Base-by-base conservation (phyloP, 176 grass and related monocot genomes). In the Miscanthus lutarioriparius region DNA sequence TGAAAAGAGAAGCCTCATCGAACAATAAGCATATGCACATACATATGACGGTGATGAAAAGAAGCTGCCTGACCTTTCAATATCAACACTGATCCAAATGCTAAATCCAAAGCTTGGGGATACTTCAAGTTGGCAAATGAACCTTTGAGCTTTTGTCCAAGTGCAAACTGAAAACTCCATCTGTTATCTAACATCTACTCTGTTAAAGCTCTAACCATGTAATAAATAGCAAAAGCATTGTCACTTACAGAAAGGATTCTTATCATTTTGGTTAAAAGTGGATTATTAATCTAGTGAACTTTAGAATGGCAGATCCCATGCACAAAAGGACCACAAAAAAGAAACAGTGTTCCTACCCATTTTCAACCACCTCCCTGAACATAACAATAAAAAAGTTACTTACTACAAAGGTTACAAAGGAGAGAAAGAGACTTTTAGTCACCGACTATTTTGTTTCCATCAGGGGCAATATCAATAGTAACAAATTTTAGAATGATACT, bases 141-240 rank as follows among this genome's bases (percentile, higher is more conserved):
- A 62, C 27, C 4, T 27, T 20, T 44, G 27, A 13, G 22, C 37
- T 68, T 88, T 84, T 67, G 26, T 74, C 75, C 59, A 74, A 69
- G 61, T 85, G 70, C 28, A n/a, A 63, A 62, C 28, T 49, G 28
- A 75, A 79, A 84, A 67, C 62, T 53, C 30, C 45, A 84, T 74
- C 16, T 74, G 83, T 40, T 40, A 67, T 58, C 45, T 66, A 56
- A 47, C 15, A 82, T 45, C 76, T 63, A 51, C 56, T 64, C 54
- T 54, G 77, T 66, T 23, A 56, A 75, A 73, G 76, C 19, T 66
- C 20, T 25, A 53, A 33, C 25, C 25, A 32, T 74, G 0, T 65
- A 51, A 39, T 80, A 80, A 80, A 51, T 72, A 79, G 26, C 11
- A 65, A 79, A 67, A 28, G 15, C 56, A 7, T 25, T 26, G 44